Evolutionary conservation across 306 rosid genomes (phyloP).

Genomic region (Senna tora): DNA sequence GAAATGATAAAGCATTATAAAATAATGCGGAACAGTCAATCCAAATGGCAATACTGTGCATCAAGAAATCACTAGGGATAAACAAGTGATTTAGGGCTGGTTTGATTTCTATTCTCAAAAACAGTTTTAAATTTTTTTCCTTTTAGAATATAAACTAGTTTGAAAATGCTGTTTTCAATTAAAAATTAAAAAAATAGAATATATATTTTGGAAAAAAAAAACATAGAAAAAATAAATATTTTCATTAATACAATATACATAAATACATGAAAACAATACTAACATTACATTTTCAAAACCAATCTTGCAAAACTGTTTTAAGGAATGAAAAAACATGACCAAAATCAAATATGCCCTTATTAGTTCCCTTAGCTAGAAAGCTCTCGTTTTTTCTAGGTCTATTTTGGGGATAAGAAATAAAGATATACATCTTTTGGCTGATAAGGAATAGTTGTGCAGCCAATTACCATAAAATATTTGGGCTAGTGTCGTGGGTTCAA

Average conservation of each 20-base stretch:
- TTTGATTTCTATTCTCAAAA: too few relatives aligned
- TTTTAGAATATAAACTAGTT: too few relatives aligned
- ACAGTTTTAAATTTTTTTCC: too few relatives aligned
- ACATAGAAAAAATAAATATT: too few relatives aligned
- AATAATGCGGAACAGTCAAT: background rate
- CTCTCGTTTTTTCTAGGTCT: background rate
- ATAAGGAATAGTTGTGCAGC: background rate
- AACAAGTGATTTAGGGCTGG: background rate
- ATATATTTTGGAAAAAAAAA: too few relatives aligned
- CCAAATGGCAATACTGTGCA: background rate
- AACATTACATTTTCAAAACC: too few relatives aligned
- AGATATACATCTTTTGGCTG: background rate
- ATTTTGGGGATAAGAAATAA: background rate
- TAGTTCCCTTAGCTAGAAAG: background rate
- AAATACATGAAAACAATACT: too few relatives aligned
- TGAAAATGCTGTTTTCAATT: too few relatives aligned
- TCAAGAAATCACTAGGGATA: background rate
- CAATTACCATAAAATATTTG: background rate
- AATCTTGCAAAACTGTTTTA: too few relatives aligned
- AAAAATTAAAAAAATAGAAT: too few relatives aligned
- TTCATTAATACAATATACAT: too few relatives aligned
- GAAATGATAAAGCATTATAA: constrained; percentile 23
- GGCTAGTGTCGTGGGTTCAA: background rate
- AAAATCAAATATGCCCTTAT: background rate
- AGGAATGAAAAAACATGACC: too few relatives aligned